phyloP scores from a whole-genome alignment of 2,329 filamentous ascomycete species.

The Diaporthe humulicola region DNA sequence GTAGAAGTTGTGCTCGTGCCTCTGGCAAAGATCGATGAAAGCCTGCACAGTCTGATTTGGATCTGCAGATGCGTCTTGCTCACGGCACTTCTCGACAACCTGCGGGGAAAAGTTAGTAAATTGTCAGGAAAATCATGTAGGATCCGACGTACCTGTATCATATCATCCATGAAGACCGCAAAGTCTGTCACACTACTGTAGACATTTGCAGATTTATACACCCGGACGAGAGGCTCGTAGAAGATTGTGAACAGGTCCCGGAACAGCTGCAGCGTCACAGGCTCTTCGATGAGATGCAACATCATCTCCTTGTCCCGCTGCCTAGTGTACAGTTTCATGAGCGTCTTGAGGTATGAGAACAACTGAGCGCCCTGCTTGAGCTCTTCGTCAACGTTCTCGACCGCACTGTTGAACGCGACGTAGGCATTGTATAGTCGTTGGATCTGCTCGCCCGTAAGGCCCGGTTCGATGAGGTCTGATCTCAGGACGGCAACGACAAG shows the following conservation, averaged over 20 bases:
- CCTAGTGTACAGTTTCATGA: conserved; percentile 90
- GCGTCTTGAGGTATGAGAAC: conserved; percentile 94
- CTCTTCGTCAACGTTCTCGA: conserved; percentile 91
- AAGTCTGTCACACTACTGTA: conserved; percentile 99
- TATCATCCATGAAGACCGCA: conserved; percentile 91
- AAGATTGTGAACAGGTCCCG: conserved; percentile 98
- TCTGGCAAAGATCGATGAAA: conserved; percentile 95
- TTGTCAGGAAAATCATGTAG: not conserved
- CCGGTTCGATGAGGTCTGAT: conserved; percentile 80
- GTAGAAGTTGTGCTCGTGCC: conserved; percentile 97
- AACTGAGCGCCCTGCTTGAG: conserved; percentile 90
- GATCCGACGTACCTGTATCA: conserved; percentile 75
- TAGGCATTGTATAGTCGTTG: conserved; percentile 93
- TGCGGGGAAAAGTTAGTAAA: conserved; percentile 44
- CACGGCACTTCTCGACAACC: conserved; percentile 75
- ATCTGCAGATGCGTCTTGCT: conserved; percentile 89
- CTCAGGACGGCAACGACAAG: conserved; percentile 87
- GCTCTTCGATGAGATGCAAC: conserved; percentile 94
- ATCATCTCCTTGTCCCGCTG: conserved; percentile 98
- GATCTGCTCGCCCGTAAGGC: conserved; percentile 81
- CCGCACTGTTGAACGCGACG: conserved; percentile 94
- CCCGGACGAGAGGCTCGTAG: conserved; percentile 95
- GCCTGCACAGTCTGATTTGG: conserved; percentile 98
- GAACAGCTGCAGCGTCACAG: conserved; percentile 96
- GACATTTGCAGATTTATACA: conserved; percentile 98